Evolutionary conservation across 306 rosid species (phyloP).

Genomic region (Gleditsia sinensis): DNA sequence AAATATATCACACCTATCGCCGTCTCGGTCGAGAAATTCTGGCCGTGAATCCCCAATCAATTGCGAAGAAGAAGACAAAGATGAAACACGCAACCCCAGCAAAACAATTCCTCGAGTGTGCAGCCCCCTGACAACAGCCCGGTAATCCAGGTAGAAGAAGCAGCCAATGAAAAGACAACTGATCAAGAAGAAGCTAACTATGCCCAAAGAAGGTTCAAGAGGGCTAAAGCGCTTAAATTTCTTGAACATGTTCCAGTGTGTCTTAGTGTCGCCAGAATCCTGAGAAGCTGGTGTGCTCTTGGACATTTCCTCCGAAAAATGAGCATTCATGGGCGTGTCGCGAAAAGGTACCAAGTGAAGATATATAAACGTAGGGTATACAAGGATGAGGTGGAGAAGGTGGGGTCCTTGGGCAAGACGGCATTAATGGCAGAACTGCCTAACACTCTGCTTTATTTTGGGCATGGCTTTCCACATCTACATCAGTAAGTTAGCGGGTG

Average conservation of each 20-base stretch:
- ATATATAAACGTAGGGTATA: constrained; percentile 17
- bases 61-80: constrained; percentile 26
- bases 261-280: constrained; percentile 32
- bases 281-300: constrained; percentile 37
- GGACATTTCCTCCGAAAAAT: constrained; percentile 35
- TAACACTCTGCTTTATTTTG: neutral
- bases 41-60: constrained; percentile 24
- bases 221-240: constrained; percentile 68
- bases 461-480: too few relatives aligned
- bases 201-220: constrained; percentile 56
- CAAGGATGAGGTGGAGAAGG: neutral
- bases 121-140: constrained; percentile 27
- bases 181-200: constrained; percentile 52
- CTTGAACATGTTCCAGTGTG: constrained; percentile 56
- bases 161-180: constrained; percentile 49
- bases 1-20: constrained; percentile 62
- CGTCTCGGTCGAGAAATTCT: constrained; percentile 54
- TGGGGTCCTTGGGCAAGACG: constrained; percentile 28
- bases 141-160: constrained; percentile 63
- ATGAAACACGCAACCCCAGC: constrained; percentile 33
- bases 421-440: constrained; percentile 39
- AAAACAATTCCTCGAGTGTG: constrained; percentile 38
- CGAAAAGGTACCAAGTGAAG: constrained; percentile 5
- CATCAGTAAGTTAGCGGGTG: neutral
- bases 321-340: neutral